Evolutionary conservation across 108 stramenopile genomes (phyloP).

Genomic region (Epithemia pelagica): DNA sequence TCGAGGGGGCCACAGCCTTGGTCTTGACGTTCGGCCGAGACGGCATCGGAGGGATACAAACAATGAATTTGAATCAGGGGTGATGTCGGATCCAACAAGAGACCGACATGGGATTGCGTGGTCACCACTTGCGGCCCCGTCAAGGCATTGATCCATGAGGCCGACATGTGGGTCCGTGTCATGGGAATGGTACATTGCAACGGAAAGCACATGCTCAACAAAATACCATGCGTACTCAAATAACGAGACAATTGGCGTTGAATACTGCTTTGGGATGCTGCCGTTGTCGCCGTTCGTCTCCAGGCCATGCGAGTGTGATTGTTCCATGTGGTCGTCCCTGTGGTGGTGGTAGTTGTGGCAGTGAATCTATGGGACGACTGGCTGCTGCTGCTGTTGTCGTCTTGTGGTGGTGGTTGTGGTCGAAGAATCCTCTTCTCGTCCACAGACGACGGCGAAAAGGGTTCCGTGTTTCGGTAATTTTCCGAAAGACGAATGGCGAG

Average conservation of each 20-base stretch:
- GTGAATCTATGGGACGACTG: no score
- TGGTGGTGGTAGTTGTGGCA: no score
- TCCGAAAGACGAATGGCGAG: no score
- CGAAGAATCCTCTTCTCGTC: no score
- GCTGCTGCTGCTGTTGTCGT: no score
- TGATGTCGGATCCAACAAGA: not conserved
- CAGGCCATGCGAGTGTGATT: no score
- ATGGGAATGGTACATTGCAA: constrained; percentile 1
- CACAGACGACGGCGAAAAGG: no score
- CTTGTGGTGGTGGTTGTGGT: no score
- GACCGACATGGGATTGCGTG: not conserved
- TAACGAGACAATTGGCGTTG: constrained; percentile 1
- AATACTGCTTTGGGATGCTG: no score
- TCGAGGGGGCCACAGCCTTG: constrained; percentile 2
- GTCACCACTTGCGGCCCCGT: constrained; percentile 3
- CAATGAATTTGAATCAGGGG: not conserved
- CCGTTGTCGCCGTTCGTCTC: no score
- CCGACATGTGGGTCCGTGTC: not conserved
- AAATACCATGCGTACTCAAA: not conserved
- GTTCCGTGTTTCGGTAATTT: no score
- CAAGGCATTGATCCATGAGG: constrained; percentile 4
- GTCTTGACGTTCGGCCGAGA: not conserved
- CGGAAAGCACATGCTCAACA: constrained; percentile 7
- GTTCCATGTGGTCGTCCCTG: no score
- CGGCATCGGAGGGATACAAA: not conserved